Evolutionary conservation across 2,329 filamentous ascomycete species (phyloP).

Genomic region (Botryotinia narcissicola): DNA sequence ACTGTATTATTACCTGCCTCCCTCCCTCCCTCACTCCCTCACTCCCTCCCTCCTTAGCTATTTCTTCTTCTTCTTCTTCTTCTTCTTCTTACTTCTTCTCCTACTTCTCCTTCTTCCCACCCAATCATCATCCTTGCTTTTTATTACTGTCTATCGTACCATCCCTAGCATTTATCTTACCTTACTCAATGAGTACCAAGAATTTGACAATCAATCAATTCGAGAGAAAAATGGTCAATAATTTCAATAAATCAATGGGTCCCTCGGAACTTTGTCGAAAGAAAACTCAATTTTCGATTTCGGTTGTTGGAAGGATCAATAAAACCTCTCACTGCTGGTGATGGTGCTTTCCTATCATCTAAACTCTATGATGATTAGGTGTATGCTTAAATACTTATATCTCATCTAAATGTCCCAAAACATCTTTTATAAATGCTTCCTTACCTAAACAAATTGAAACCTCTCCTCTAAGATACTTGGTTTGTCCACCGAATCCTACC

Average conservation of each 20-base stretch:
- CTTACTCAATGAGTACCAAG: background rate
- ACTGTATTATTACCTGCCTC: background rate
- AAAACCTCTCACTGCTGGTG: background rate
- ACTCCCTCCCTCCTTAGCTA: no score
- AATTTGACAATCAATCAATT: background rate
- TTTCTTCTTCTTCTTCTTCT: no score
- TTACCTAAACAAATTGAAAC: constrained; percentile 18
- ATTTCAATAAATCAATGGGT: background rate
- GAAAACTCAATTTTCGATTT: background rate
- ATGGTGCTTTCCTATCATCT: background rate
- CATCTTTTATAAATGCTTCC: constrained; percentile 35
- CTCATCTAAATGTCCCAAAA: constrained; percentile 25
- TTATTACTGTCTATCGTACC: background rate
- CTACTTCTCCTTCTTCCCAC: background rate
- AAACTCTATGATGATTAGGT: constrained; percentile 12
- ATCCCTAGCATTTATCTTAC: background rate
- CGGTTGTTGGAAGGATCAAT: background rate
- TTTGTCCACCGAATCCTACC: constrained; percentile 51
- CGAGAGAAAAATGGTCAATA: background rate
- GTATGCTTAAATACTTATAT: background rate
- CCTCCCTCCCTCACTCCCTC: no score
- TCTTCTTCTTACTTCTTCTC: background rate
- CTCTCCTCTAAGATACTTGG: background rate
- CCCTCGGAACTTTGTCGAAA: background rate
- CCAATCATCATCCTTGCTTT: background rate